These are phyloP conservation scores for Coniochaeta prunicola DNA, from an alignment of 2,329 filamentous ascomycete genomes.

Conservation along the genomic window DNA sequence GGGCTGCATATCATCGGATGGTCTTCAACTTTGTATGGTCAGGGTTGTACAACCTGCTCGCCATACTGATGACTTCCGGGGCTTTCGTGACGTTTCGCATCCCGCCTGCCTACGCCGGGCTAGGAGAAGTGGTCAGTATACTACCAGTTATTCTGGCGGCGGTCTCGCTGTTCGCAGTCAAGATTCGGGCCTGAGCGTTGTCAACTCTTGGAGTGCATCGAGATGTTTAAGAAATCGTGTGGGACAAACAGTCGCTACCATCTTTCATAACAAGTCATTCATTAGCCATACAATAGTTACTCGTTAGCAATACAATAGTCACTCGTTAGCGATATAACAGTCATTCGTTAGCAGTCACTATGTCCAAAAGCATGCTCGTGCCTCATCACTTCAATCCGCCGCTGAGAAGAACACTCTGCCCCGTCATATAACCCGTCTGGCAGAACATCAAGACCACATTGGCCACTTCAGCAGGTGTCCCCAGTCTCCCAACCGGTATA, in stretches of 20 bases:
- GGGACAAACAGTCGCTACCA: neutral
- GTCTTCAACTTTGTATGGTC: conserved; percentile 65
- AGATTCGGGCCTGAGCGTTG: conserved; percentile 3
- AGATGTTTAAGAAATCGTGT: neutral
- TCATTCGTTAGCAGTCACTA: neutral
- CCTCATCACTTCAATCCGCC: conserved; percentile 39
- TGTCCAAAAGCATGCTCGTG: neutral
- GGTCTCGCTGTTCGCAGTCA: conserved; percentile 28
- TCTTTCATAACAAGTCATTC: no score
- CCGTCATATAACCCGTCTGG: conserved; percentile 53
- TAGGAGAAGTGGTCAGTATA: conserved; percentile 70
- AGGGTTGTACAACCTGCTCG: conserved; percentile 62
- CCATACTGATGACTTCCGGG: conserved; percentile 59
- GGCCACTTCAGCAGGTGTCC: conserved; percentile 51
- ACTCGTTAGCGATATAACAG: neutral
- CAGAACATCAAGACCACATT: conserved; percentile 54
- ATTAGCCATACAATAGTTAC: no score
- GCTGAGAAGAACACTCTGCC: conserved; percentile 45
- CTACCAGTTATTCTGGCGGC: conserved; percentile 59
- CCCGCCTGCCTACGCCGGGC: conserved; percentile 55
- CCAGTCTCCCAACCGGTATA: conserved; percentile 52
- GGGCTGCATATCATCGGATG: conserved; percentile 39
- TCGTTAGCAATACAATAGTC: no score
- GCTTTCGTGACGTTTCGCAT: conserved; percentile 49
- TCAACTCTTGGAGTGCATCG: neutral